phyloP scores from a whole-genome alignment of 495 filamentous ascomycete genomes.

The Acidomyces sp. region DNA sequence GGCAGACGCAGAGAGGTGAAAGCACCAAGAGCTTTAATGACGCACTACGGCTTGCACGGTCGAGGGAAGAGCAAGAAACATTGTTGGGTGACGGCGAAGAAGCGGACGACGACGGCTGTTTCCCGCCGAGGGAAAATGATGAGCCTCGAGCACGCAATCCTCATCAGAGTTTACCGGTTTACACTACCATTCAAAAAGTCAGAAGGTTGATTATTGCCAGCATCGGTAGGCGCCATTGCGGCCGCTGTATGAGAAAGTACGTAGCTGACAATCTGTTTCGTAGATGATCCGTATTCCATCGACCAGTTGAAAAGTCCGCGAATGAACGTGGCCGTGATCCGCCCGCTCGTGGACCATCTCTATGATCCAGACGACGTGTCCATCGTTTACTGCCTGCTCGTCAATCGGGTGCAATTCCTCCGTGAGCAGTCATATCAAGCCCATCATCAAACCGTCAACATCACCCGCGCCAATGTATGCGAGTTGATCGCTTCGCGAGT shows the following conservation, averaged over 20 bases:
- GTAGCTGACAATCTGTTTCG: conserved; percentile 2
- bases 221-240: conserved; percentile 9
- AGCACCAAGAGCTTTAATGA: conserved; percentile 25
- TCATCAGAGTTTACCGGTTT: conserved; percentile 24
- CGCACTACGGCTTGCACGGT: conserved; percentile 23
- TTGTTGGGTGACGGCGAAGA: conserved; percentile 25
- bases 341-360: conserved; percentile 55
- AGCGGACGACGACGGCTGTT: conserved; percentile 28
- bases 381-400: conserved; percentile 54
- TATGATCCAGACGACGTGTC: conserved; percentile 58
- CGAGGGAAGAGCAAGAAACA: conserved; percentile 29
- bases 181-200: conserved; percentile 27
- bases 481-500: conserved; percentile 55
- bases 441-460: conserved; percentile 57
- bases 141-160: conserved; percentile 24
- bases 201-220: conserved; percentile 16
- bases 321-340: conserved; percentile 56
- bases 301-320: conserved; percentile 55
- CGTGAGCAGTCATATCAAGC: conserved; percentile 50
- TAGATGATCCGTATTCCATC: conserved; percentile 49
- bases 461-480: conserved; percentile 52
- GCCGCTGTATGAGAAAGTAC: background rate
- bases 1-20: conserved; percentile 11
- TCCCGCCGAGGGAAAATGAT: conserved; percentile 16
- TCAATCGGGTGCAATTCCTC: conserved; percentile 57